Base-by-base conservation (phyloP, 257 asterid genomes). In the Perilla frutescens region DNA sequence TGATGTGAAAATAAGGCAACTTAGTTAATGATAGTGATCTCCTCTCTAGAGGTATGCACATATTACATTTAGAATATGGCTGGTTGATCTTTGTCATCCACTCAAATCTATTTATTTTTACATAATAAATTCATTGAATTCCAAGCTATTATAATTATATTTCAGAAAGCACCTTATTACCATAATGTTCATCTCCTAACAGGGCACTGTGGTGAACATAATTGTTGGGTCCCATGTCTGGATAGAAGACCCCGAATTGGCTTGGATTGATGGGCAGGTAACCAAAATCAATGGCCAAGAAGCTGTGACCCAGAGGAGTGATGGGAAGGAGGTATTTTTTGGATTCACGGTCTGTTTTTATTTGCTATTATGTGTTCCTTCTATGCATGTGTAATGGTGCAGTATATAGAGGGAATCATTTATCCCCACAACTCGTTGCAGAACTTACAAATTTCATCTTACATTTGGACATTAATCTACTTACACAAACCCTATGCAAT, bases 221-320 rank as follows among this genome's bases (percentile, higher is more conserved):
- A 92, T 92, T 64, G 97, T 83, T 57, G 98, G 98, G 43, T 95
- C 99, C 71, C 88, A 95, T 57, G 96, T 95, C 75, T 95, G 99
- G 99, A 78, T 74, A 56, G 96, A 89, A 83, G 99, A 95, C 86
- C 90, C 88, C 15, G 66, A 26, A n/a, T 53, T 79, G 77, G 90
- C 99, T 68, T 95, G 98, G 97, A 67, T 85, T 61, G 96, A 88
- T 83, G 98, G 97, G 69, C 88, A 74, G 81, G 99, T 95, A 69
- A 82, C 80, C 66, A 92, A 86, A 83, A 90, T 92, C 58, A 87
- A 73, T 20, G 96, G 93, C 69, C 84, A 83, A 72, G 90, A 88
- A 77, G 89, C 82, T 82, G 96, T 88, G 78, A 75, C 90, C 74
- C 73, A 87, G 85, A 88, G 82, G 75, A 87, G 84, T 68, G 87